Evolutionary conservation across 306 rosid genomes (phyloP).

Genomic region (Dryas octopetala): DNA sequence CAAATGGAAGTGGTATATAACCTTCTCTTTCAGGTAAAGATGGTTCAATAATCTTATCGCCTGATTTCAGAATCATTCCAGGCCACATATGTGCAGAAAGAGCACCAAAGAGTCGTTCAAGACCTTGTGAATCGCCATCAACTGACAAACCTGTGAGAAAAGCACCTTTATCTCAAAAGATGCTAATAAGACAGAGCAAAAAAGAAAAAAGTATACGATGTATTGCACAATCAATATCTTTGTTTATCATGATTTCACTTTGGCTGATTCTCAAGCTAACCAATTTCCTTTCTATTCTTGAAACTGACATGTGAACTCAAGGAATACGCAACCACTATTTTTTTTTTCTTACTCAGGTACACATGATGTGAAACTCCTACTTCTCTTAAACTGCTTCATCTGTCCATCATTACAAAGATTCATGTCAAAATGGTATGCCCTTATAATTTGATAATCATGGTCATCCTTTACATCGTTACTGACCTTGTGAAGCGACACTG

Average conservation of each 20-base stretch:
- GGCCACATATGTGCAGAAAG: conserved; percentile 97
- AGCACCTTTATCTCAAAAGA: conserved; percentile 14
- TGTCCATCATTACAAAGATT: neutral
- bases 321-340: neutral
- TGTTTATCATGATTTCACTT: neutral
- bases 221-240: neutral
- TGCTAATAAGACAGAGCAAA: neutral
- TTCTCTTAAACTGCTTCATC: conserved; percentile 3
- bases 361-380: neutral
- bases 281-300: neutral
- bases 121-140: conserved; percentile 85
- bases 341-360: neutral
- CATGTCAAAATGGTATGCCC: neutral
- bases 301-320: neutral
- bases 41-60: conserved; percentile 61
- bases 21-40: conserved; percentile 73
- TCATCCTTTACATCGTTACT: conserved; percentile 3
- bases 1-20: conserved; percentile 21
- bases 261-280: conserved; percentile 5
- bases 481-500: neutral
- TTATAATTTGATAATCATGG: neutral
- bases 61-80: conserved; percentile 87
- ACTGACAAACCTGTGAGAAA: conserved; percentile 67
- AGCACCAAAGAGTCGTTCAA: conserved; percentile 83
- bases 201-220: neutral